Conservation (phyloP, 2,329 filamentous ascomycete genomes). For the Colletotrichum scovillei region DNA sequence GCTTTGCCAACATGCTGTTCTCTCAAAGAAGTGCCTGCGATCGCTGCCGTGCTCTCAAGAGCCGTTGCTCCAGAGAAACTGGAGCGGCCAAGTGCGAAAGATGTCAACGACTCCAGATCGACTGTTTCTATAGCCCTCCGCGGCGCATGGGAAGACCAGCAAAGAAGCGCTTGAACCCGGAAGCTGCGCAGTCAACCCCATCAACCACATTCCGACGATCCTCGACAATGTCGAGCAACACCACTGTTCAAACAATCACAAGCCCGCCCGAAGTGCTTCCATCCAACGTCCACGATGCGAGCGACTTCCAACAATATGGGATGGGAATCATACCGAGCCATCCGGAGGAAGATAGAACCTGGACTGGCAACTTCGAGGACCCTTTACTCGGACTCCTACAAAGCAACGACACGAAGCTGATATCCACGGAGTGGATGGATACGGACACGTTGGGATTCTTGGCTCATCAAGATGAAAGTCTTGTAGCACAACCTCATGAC, state of each 20-base stretch:
- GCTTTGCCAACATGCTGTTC: constrained; percentile 25
- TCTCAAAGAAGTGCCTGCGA: constrained; percentile 35
- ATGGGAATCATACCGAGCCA: constrained; percentile 18
- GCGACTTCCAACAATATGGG: constrained; percentile 30
- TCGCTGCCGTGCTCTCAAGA: constrained; percentile 34
- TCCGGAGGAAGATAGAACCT: constrained; percentile 3
- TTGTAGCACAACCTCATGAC: neutral
- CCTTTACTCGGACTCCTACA: constrained; percentile 22
- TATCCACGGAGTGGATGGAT: constrained; percentile 24
- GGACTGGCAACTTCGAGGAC: constrained; percentile 24
- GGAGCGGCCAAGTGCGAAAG: constrained; percentile 31
- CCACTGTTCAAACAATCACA: constrained; percentile 18
- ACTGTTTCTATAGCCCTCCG: constrained; percentile 32
- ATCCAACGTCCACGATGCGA: constrained; percentile 1
- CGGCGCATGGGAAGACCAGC: constrained; percentile 30
- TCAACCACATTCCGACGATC: constrained; percentile 9
- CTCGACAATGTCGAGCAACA: constrained; percentile 22
- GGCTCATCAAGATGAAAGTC: constrained; percentile 3
- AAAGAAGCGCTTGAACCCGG: constrained; percentile 28
- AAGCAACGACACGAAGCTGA: constrained; percentile 5
- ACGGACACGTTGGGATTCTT: constrained; percentile 16
- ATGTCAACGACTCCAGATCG: constrained; percentile 31
- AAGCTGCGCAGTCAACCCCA: neutral
- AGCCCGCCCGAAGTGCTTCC: constrained; percentile 1
- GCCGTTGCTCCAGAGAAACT: constrained; percentile 27